These are phyloP conservation scores for Geotrichum histeridarum DNA, from an alignment of 1,139 yeast species.

Conservation along the genomic window DNA sequence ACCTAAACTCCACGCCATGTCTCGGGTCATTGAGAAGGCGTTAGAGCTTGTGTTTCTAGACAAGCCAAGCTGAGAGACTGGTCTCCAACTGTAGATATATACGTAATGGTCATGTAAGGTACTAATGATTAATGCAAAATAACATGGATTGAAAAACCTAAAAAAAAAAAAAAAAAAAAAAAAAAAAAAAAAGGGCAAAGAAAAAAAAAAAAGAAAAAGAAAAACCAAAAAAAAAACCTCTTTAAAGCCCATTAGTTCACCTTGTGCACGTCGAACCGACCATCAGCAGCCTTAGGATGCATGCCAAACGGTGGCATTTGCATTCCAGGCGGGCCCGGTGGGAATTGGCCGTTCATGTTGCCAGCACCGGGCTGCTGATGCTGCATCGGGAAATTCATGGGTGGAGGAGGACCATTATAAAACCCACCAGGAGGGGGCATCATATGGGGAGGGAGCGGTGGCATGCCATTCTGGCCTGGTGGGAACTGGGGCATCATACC, in stretches of 20 bases:
- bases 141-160: not conserved
- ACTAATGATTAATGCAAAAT: not conserved
- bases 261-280: slow-evolving; percentile 10
- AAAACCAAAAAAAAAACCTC: not conserved
- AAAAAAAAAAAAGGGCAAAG: not conserved
- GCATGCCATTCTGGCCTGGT: slow-evolving; percentile 15
- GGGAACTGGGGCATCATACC: slow-evolving; percentile 10
- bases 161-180: slow-evolving; percentile 1
- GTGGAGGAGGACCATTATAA: slow-evolving; percentile 11
- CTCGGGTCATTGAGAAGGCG: slow-evolving; percentile 21
- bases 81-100: too few relatives aligned
- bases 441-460: slow-evolving; percentile 12
- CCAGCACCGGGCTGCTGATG: slow-evolving; percentile 10
- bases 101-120: not conserved
- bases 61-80: too few relatives aligned
- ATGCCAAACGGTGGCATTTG: slow-evolving; percentile 22
- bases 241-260: not conserved
- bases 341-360: slow-evolving; percentile 14
- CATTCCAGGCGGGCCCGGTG: slow-evolving; percentile 23
- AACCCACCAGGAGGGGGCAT: slow-evolving; percentile 12
- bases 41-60: slow-evolving; percentile 17
- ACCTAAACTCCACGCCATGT: slow-evolving; percentile 21
- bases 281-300: slow-evolving; percentile 11
- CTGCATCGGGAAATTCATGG: slow-evolving; percentile 10
- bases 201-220: not conserved